phyloP scores from a whole-genome alignment of 73 alveolate genomes.

The Tetrahymena borealis region DNA sequence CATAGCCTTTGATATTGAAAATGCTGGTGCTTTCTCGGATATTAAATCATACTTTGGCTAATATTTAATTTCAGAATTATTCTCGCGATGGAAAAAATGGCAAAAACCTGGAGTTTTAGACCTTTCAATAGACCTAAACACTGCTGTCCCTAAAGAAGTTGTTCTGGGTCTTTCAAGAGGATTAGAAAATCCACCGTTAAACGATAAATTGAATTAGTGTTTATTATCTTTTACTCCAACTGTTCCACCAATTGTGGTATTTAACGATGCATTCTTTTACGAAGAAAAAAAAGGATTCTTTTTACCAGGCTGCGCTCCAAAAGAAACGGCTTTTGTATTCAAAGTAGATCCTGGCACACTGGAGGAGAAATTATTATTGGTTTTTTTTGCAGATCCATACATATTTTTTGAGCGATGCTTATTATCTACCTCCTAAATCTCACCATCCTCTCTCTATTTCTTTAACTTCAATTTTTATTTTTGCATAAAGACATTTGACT shows the following conservation, averaged over 20 bases:
- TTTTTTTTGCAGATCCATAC: background rate
- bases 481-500: background rate
- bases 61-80: background rate
- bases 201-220: background rate
- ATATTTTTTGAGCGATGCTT: background rate
- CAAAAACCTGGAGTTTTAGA: background rate
- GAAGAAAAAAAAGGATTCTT: background rate
- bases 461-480: background rate
- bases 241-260: background rate
- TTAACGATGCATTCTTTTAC: background rate
- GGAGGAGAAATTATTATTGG: background rate
- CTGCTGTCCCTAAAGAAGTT: background rate
- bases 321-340: background rate
- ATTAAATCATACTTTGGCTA: background rate
- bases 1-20: background rate
- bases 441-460: background rate
- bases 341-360: background rate
- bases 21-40: background rate
- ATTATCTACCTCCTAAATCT: background rate
- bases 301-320: background rate
- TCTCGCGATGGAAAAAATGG: background rate
- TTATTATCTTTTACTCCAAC: background rate
- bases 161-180: background rate
- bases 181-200: background rate
- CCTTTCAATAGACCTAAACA: background rate